A percentile compares a stretch with the other conserved stretches of the same genome.
phyloP scores from a whole-genome alignment of 768 basidiomycete genomes.

The Scleroderma bovista region DNA sequence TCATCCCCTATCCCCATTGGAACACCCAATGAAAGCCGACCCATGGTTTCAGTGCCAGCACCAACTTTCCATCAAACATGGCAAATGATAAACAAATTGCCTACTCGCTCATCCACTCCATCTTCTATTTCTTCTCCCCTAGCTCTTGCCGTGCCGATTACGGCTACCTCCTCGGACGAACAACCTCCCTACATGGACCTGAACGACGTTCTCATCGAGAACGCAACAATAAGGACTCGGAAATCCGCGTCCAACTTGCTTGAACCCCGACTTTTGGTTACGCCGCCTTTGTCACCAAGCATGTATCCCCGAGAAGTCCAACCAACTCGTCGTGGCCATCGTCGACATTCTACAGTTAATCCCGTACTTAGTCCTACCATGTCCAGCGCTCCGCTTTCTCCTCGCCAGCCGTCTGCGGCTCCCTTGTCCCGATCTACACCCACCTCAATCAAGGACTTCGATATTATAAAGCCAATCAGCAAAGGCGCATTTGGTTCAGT shows the following conservation, averaged over 20 bases:
- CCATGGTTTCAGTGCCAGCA: conserved; percentile 27
- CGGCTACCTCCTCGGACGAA: conserved; percentile 62
- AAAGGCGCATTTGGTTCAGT: conserved; percentile 99
- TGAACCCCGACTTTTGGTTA: conserved; percentile 60
- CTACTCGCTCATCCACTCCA: conserved; percentile 81
- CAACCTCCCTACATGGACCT: conserved; percentile 61
- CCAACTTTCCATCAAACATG: conserved; percentile 41
- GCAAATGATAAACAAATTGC: conserved; percentile 39
- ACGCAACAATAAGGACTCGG: conserved; percentile 50
- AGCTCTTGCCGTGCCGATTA: conserved; percentile 78
- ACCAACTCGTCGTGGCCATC: conserved; percentile 48
- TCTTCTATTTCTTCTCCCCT: conserved; percentile 86
- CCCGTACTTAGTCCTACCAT: conserved; percentile 53
- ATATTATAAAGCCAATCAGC: conserved; percentile 98
- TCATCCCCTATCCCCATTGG: conserved; percentile 32
- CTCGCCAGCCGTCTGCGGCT: conserved; percentile 73
- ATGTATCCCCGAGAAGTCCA: conserved; percentile 48
- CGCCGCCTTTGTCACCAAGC: conserved; percentile 66
- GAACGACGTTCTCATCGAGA: conserved; percentile 41
- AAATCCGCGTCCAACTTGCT: conserved; percentile 63
- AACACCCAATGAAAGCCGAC: conserved; percentile 18
- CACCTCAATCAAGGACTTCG: conserved; percentile 97
- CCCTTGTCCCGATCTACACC: conserved; percentile 75
- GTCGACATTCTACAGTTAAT: conserved; percentile 70
- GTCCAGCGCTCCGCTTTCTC: conserved; percentile 64